These are phyloP conservation scores for Coemansia sp. DNA, from an alignment of 192 early-diverging fungal species.

Conservation along the genomic window DNA sequence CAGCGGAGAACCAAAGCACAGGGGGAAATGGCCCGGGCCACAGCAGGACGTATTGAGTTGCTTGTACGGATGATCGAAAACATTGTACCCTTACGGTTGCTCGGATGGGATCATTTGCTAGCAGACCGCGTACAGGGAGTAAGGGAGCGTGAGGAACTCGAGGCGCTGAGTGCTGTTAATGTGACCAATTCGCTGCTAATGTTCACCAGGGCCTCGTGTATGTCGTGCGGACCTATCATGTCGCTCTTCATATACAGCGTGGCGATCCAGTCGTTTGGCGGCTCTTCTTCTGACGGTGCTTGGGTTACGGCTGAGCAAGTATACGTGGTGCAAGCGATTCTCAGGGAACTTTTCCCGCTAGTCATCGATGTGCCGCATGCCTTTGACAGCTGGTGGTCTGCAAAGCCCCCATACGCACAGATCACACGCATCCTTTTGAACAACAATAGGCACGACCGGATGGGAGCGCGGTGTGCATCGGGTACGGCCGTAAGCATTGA, in stretches of 20 bases:
- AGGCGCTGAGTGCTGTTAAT: neutral
- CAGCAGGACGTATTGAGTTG: conserved; percentile 2
- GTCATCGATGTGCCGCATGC: conserved; percentile 39
- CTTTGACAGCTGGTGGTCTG: conserved; percentile 42
- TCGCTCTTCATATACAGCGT: conserved; percentile 38
- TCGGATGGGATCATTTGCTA: conserved; percentile 21
- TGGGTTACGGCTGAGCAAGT: conserved; percentile 28
- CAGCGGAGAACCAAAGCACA: neutral
- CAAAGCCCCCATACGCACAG: conserved; percentile 21
- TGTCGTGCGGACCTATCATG: conserved; percentile 27
- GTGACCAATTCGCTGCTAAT: conserved; percentile 3
- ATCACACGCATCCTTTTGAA: conserved; percentile 6
- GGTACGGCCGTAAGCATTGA: neutral
- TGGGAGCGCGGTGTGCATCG: conserved; percentile 8
- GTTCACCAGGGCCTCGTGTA: conserved; percentile 17
- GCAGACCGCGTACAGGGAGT: conserved; percentile 1
- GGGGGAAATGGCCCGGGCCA: neutral
- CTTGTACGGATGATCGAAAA: conserved; percentile 21
- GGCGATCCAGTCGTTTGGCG: neutral
- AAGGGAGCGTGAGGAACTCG: conserved; percentile 14
- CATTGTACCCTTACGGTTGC: conserved; percentile 34
- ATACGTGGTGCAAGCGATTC: conserved; percentile 30
- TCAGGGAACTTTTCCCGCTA: conserved; percentile 40
- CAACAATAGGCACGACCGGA: neutral
- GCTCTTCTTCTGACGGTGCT: neutral